phyloP scores from a whole-genome alignment of 192 early-diverging fungal genomes.

The Coemansia sp. region DNA sequence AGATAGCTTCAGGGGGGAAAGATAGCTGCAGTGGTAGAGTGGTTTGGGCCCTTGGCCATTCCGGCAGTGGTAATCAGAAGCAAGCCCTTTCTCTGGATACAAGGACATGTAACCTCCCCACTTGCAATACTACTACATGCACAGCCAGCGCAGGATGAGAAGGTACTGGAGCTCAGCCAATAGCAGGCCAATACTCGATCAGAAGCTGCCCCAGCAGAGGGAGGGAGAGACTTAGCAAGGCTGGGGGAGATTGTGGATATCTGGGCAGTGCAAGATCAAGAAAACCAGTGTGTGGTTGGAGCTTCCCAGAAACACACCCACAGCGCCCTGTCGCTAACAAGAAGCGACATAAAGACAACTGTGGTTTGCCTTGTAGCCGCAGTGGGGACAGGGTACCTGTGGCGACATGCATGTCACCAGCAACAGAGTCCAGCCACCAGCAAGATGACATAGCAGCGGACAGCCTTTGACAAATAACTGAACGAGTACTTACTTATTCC shows the following conservation, averaged over 20 bases:
- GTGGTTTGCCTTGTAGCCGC: not conserved
- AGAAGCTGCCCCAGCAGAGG: not conserved
- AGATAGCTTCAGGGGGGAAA: not conserved
- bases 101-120: not conserved
- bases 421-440: not conserved
- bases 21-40: not conserved
- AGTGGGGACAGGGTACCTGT: not conserved
- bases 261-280: not conserved
- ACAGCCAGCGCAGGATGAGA: not conserved
- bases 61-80: not conserved
- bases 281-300: not conserved
- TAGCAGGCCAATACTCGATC: not conserved
- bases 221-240: not conserved
- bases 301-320: not conserved
- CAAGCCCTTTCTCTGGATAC: not conserved
- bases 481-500: not conserved
- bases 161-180: not conserved
- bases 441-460: not conserved
- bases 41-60: not conserved
- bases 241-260: not conserved
- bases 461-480: not conserved
- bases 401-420: not conserved
- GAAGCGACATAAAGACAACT: not conserved
- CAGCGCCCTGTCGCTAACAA: not conserved
- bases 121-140: not conserved